A percentile compares a stretch with the other conserved stretches of the same genome.
These are phyloP conservation scores for Pseudogymnoascus sp. DNA, from an alignment of 2,329 filamentous ascomycete genomes.

Conservation along the genomic window DNA sequence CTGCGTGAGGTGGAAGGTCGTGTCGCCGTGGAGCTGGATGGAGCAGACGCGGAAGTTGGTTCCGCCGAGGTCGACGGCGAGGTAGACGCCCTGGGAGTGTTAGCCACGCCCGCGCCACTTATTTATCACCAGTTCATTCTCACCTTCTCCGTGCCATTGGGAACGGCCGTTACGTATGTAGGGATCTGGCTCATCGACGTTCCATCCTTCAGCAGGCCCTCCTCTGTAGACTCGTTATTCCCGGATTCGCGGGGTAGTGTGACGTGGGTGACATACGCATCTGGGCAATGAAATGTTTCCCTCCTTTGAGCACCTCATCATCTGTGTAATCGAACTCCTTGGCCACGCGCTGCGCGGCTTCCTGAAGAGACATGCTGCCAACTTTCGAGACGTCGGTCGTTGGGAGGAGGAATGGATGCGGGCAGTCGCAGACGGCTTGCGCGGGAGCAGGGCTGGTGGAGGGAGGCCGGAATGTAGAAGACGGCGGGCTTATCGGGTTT, in stretches of 20 bases:
- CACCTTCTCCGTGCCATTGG: constrained; percentile 96
- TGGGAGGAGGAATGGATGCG: constrained; percentile 40
- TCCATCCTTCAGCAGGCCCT: constrained; percentile 70
- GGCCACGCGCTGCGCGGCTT: constrained; percentile 72
- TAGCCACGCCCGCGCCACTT: not conserved
- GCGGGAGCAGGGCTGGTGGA: constrained; percentile 34
- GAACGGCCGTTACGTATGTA: constrained; percentile 90
- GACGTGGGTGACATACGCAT: constrained; percentile 53
- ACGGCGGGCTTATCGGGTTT: constrained; percentile 27
- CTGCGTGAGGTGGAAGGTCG: constrained; percentile 87
- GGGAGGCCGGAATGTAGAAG: constrained; percentile 33
- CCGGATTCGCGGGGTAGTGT: not conserved
- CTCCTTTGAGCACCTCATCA: constrained; percentile 68
- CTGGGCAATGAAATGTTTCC: constrained; percentile 77
- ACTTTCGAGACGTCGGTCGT: constrained; percentile 44
- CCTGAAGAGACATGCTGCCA: constrained; percentile 51
- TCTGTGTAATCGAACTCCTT: constrained; percentile 78
- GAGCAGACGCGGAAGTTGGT: constrained; percentile 99
- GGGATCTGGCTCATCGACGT: constrained; percentile 91
- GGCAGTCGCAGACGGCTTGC: constrained; percentile 44
- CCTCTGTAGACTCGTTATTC: constrained; percentile 41
- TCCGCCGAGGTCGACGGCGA: constrained; percentile 91
- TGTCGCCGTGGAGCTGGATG: constrained; percentile 85
- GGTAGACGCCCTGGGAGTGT: constrained; percentile 62
- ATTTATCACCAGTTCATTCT: constrained; percentile 9